Evolutionary conservation across 163 green algal species (phyloP).

Genomic region (Scenedesmus sp.): DNA sequence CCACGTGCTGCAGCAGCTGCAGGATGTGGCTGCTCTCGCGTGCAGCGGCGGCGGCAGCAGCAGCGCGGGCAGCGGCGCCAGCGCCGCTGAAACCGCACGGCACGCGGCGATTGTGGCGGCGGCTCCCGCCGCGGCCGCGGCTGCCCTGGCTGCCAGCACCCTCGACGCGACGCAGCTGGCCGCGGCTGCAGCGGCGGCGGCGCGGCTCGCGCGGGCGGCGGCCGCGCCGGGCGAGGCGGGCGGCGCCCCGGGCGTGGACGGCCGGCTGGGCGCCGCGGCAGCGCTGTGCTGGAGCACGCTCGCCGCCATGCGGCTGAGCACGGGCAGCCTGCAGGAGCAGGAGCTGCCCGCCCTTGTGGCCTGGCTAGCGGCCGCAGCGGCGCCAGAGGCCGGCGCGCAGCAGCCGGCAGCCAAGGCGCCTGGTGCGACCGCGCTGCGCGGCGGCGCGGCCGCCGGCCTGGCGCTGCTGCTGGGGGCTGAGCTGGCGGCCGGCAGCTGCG

Average conservation of each 20-base stretch:
- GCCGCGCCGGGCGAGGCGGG: not conserved
- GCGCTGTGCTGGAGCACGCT: slow-evolving; percentile 4
- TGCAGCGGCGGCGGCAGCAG: not conserved
- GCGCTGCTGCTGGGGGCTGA: slow-evolving; percentile 23
- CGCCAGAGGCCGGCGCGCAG: not conserved
- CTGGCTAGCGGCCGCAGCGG: slow-evolving; percentile 16
- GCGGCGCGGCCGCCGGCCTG: slow-evolving; percentile 5
- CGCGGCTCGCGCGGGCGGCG: not conserved
- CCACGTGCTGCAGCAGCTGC: not conserved
- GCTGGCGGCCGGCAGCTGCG: not conserved
- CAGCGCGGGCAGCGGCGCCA: not conserved
- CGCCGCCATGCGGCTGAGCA: not conserved
- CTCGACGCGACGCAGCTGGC: not conserved
- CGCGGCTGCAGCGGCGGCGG: not conserved
- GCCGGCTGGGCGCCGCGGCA: slow-evolving; percentile 17
- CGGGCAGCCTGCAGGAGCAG: not conserved
- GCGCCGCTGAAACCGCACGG: not conserved
- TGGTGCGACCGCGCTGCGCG: not conserved
- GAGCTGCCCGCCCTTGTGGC: not conserved
- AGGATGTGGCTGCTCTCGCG: not conserved
- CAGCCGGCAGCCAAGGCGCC: not conserved
- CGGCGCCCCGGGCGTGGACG: not conserved
- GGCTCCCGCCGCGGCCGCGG: slow-evolving; percentile 4
- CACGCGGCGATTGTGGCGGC: not conserved
- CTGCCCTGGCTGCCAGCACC: not conserved